Evolutionary conservation across 805 yeast genomes (phyloP), one percentile per base, ranked within the genome.

Genomic region (Saturnispora ahearnii): DNA sequence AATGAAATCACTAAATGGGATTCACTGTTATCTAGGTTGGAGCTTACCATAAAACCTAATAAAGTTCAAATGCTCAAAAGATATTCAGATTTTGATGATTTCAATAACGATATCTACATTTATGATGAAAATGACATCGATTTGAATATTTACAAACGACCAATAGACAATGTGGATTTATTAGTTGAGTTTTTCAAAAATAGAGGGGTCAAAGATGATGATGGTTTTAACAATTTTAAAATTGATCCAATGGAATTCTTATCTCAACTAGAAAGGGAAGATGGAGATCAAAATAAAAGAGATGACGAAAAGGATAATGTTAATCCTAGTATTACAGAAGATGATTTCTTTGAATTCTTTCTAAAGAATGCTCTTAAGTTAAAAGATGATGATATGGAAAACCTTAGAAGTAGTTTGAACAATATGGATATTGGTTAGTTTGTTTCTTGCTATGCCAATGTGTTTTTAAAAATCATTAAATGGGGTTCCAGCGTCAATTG

Each of bases 341-440:
- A 82, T 59, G 87, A 82, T 57, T 82, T 82, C 58, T 78, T 82
- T 56, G 88, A 82, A 59, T 81, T 71, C 56, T 79, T 80, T 59
- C 65, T 78, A 11, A 71, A 72, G 49, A 76, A 79, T 30, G 86
- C 81, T 0, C 56, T 81, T 26, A 70, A 77, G 22, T 49, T 81
- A 52, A 59, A 69, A 0, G 71, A 73, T 15, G 73, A 70, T 5
- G 76, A 78, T 18, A 56, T 81, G 9, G 76, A 69, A 34, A 54
- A 61, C 7, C 65, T 66, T 48, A 62, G 59, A 36, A 46, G 30
- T 15, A 46, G 41, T 2, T 18, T 38, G 3, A 47, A 45, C 7
- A 41, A 34, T 8, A 11, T 29, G 7, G 13, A 36, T 3, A 34
- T 41, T 13, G 9, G n/a, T 15, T 30, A 24, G 5, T 11, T 9